Evolutionary conservation across 495 filamentous ascomycete genomes (phyloP).

Genomic region (Penicillium argentinense): DNA sequence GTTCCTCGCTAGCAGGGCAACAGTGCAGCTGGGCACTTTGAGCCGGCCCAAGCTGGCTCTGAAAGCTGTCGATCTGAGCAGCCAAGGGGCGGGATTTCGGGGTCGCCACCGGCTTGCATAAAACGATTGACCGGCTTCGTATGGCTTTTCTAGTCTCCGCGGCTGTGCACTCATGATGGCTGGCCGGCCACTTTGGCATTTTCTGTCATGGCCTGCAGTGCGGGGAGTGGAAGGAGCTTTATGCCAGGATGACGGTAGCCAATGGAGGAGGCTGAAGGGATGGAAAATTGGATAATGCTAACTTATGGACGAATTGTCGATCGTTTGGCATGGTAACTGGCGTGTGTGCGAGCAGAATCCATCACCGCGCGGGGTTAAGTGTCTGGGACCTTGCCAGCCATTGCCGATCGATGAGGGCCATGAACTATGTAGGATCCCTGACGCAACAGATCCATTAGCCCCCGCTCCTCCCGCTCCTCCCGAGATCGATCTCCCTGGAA

Average conservation of each 20-base stretch:
- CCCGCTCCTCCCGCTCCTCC: too few species aligned
- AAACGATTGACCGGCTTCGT: too few species aligned
- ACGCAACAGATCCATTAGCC: too few species aligned
- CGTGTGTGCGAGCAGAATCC: neutral
- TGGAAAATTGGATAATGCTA: conserved; percentile 3
- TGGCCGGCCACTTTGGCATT: conserved; percentile 12
- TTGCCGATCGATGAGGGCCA: conserved; percentile 8
- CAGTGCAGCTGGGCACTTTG: conserved; percentile 14
- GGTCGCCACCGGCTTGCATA: neutral
- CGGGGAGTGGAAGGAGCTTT: conserved; percentile 5
- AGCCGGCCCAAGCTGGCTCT: neutral
- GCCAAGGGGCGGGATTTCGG: conserved; percentile 4
- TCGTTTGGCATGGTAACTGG: conserved; percentile 13
- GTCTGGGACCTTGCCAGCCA: conserved; percentile 4
- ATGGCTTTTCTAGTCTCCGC: neutral
- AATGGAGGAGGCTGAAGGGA: neutral
- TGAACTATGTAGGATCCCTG: conserved; percentile 17
- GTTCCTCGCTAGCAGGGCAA: too few species aligned
- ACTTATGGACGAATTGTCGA: conserved; percentile 12
- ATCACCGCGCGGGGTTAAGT: conserved; percentile 8
- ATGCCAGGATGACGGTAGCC: conserved; percentile 5
- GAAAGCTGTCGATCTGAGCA: neutral
- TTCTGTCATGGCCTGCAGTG: neutral
- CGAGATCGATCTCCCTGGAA: neutral
- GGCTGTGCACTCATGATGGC: conserved; percentile 15